A percentile compares a stretch with the other conserved stretches of the same genome.
phyloP scores from a whole-genome alignment of 2,329 filamentous ascomycete species.

The Colletotrichum truncatum region DNA sequence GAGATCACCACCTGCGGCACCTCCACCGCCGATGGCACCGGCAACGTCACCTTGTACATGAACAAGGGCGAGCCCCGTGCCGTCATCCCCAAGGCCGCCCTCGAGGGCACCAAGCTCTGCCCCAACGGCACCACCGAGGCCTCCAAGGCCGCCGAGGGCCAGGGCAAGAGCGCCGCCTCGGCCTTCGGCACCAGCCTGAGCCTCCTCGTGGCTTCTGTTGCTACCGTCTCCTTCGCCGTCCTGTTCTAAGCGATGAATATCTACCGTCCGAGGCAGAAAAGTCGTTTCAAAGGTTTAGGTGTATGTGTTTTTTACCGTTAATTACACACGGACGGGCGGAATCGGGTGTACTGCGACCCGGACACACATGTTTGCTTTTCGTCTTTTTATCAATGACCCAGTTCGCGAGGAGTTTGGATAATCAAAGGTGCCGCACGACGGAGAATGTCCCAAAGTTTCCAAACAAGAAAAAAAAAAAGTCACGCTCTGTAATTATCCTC shows the following conservation, averaged over 20 bases:
- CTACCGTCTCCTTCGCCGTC: conserved; percentile 18
- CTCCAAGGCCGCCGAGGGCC: neutral
- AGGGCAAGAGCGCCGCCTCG: conserved; percentile 4
- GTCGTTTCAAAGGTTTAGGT: neutral
- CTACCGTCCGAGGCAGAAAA: too few species aligned
- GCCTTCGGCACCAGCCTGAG: conserved; percentile 15
- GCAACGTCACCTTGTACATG: conserved; percentile 29
- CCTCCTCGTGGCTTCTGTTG: conserved; percentile 17
- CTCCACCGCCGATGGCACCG: conserved; percentile 23
- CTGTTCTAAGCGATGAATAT: conserved; percentile 8
- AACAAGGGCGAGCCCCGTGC: conserved; percentile 23
- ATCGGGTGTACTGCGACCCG: conserved; percentile 3
- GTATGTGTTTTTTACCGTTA: neutral
- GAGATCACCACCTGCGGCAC: conserved; percentile 20
- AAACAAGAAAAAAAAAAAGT: neutral
- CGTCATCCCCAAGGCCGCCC: conserved; percentile 1
- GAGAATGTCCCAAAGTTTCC: neutral
- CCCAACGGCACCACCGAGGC: conserved; percentile 20
- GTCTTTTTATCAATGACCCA: neutral
- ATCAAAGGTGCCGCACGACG: neutral
- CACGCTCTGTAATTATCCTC: conserved; percentile 5
- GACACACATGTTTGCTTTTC: conserved; percentile 8
- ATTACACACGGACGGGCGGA: neutral
- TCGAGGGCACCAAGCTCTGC: conserved; percentile 13
- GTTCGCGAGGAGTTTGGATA: conserved; percentile 17